A percentile compares a stretch with the other conserved stretches of the same genome.
Evolutionary conservation across 2,329 filamentous ascomycete genomes (phyloP).

Genomic region (Myriosclerotinia curreyana): DNA sequence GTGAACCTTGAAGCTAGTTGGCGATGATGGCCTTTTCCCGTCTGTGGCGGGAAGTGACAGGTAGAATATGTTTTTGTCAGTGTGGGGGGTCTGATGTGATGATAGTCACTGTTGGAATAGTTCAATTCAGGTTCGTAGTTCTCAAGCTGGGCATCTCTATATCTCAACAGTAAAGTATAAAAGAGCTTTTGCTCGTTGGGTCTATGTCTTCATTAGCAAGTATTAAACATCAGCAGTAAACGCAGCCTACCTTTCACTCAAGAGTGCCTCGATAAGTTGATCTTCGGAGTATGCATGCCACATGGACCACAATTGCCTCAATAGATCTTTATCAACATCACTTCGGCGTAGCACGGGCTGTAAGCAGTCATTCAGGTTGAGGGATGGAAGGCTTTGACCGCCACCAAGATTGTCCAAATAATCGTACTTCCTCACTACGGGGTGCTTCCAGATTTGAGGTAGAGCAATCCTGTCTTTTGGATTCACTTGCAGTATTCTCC

Average conservation of each 20-base stretch:
- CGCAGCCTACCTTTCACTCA: conserved; percentile 57
- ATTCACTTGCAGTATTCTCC: conserved; percentile 73
- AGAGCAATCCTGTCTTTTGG: conserved; percentile 78
- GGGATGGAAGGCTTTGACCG: conserved; percentile 49
- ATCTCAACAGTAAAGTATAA: conserved; percentile 79
- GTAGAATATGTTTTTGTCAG: conserved; percentile 62
- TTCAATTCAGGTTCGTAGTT: conserved; percentile 77
- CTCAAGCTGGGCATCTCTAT: conserved; percentile 80
- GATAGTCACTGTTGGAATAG: conserved; percentile 89
- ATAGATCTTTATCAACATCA: conserved; percentile 75
- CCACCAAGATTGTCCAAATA: conserved; percentile 58
- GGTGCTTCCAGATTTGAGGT: conserved; percentile 79
- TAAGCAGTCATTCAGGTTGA: conserved; percentile 59
- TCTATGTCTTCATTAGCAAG: conserved; percentile 44
- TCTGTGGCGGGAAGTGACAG: conserved; percentile 53
- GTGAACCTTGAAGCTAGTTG: conserved; percentile 58
- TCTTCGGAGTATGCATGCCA: conserved; percentile 84
- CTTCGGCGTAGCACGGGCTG: conserved; percentile 56
- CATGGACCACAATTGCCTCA: conserved; percentile 82
- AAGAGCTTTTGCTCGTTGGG: conserved; percentile 91
- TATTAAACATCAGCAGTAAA: not conserved
- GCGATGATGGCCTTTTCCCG: conserved; percentile 48
- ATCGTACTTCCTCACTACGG: conserved; percentile 80
- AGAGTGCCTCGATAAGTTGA: conserved; percentile 66
- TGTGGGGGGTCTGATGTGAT: conserved; percentile 63